Evolutionary conservation across 345 rosid species (phyloP).

Genomic region (Moricandia moricandioides): DNA sequence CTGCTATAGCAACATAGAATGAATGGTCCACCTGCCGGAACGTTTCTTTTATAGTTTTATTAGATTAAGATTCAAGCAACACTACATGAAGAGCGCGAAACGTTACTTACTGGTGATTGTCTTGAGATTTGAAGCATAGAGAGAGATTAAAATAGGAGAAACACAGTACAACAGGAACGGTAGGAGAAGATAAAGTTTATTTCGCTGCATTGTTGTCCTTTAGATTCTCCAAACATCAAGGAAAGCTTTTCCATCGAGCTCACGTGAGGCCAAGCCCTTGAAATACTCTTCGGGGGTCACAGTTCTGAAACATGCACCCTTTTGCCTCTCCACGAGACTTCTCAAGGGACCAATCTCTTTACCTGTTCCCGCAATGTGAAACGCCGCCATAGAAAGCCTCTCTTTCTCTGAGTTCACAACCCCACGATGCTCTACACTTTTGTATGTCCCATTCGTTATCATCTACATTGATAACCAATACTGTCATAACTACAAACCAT

Average conservation of each 20-base stretch:
- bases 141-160: neutral
- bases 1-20: too few relatives aligned
- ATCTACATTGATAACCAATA: conserved; percentile 27
- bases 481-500: neutral
- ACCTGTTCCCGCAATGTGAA: conserved; percentile 17
- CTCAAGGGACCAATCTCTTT: conserved; percentile 35
- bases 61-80: neutral
- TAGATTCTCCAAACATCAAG: conserved; percentile 34
- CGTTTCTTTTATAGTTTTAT: neutral
- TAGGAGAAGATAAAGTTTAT: neutral
- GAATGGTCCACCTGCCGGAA: neutral
- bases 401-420: conserved; percentile 36
- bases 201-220: neutral
- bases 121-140: neutral
- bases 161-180: neutral
- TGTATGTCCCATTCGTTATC: conserved; percentile 40
- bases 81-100: neutral
- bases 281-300: conserved; percentile 9
- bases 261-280: conserved; percentile 14
- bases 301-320: conserved; percentile 26
- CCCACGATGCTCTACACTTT: conserved; percentile 41
- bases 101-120: neutral
- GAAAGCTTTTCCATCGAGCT: conserved; percentile 19
- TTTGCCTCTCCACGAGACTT: conserved; percentile 28
- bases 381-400: conserved; percentile 41